Conservation (phyloP, 352 stramenopile species). For the Pythium aquatile region DNA sequence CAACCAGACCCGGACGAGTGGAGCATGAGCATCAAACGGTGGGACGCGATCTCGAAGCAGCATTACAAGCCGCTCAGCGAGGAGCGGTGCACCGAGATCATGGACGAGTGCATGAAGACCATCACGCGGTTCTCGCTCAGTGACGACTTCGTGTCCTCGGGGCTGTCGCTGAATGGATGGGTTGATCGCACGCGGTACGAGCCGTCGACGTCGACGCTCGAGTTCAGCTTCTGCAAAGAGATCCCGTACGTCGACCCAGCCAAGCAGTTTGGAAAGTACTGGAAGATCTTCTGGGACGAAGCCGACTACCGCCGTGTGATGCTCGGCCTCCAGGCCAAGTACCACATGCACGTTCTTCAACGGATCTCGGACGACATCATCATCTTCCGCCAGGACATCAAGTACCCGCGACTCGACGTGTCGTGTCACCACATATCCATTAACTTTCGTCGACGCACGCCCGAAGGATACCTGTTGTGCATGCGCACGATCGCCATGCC, state of each 20-base stretch:
- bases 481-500: conserved; percentile 26
- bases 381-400: conserved; percentile 27
- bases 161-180: conserved; percentile 21
- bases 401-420: conserved; percentile 22
- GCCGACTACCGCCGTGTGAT: conserved; percentile 21
- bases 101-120: conserved; percentile 26
- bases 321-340: conserved; percentile 18
- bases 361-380: conserved; percentile 27
- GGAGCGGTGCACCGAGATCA: conserved; percentile 12
- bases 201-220: conserved; percentile 15
- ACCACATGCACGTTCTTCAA: conserved; percentile 27
- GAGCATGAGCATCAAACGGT: conserved; percentile 22
- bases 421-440: conserved; percentile 26
- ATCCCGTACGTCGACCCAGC: conserved; percentile 16
- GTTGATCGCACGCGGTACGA: conserved; percentile 23
- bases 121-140: conserved; percentile 23
- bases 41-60: conserved; percentile 22
- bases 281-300: conserved; percentile 26
- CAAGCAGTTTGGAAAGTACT: conserved; percentile 20
- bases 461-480: conserved; percentile 11
- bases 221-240: conserved; percentile 26
- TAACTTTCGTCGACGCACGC: conserved; percentile 17
- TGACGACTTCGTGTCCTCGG: conserved; percentile 24
- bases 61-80: conserved; percentile 8
- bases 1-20: conserved; percentile 18